Base-by-base conservation (phyloP, 192 early-diverging fungal species). In the Backusella parvicylindrica region DNA sequence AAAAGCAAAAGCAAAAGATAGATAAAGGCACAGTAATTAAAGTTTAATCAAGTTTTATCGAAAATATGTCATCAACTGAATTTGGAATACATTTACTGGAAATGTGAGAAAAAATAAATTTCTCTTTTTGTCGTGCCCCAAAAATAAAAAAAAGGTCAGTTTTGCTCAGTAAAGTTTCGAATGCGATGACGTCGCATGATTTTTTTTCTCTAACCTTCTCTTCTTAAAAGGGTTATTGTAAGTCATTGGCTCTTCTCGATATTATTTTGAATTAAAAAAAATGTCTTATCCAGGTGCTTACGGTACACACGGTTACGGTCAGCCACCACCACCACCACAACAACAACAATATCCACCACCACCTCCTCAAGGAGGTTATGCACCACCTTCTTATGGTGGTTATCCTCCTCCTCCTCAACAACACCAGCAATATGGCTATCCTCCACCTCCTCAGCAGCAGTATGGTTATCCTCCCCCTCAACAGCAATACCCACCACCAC, bases 211-310 rank as follows among this genome's bases (percentile, higher is more conserved):
- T n/a, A 16, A 16, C 7, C 16, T 21, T 47, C 43, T 41, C 40
- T 41, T 41, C 13, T 16, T 15, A 16, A 47, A 47, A 47, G n/a
- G 18, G n/a, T 47, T n/a, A 18, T 15, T n/a, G 16, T n/a, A 47
- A 47, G n/a, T 6, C 18, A 47, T 47, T 47, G 43, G 43, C 43
- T 47, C 43, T 47, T 47, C 40, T 15, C 16, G 16, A 5, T 41
- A n/a, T 53, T 21, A 21, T 49, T 36, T 26, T 11, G 26, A 70
- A 0, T 4, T 26, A 12, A 6, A 47, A 47, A 70, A 70, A 35
- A 78, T 78, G 77, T 15, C 67, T 40, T 78, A 78, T 35, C 77
- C 77, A 23, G 77, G 77, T 26, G 28, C 33, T 21, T 78, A 78
- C 72, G 77, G 77, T 26, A 49, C 65, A 43, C 77, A 78, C 2